Base-by-base conservation (phyloP, 352 stramenopile genomes). In the Salisapilia sapeloensis region DNA sequence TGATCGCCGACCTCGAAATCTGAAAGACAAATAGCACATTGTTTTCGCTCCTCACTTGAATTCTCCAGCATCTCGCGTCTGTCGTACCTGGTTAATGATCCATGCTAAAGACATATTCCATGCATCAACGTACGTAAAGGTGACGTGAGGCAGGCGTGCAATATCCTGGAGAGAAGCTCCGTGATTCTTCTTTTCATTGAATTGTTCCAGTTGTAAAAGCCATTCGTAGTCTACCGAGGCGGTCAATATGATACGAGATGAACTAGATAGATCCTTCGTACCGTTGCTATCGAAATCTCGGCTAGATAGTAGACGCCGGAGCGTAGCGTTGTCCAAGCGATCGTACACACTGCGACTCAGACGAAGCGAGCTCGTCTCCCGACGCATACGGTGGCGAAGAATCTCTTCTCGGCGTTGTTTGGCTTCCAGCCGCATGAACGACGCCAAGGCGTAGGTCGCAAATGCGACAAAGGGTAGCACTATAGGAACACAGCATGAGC, bases 21-120 rank as follows among this genome's bases (percentile, higher is more conserved):
- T n/a, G 44, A 47, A 15, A 86, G 52, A 45, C 70, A 90, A 31
- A 90, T 60, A 2, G 64, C 55, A 40, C 74, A 86, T 25, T 40
- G 56, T 7, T 56, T 36, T 25, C 56, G 48, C 43, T 79, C 17
- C 7, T 48, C 38, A 4, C 45, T 67, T 9, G 60, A 49, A 6
- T 56, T 48, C 15, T 64, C 22, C 14, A 79, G 34, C 60, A 89
- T 84, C 17, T 50, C 44, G 30, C 76, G 53, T 1, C 72, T 87
- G 29, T n/a, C 38, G 20, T 18, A 21, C 1, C 4, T n/a, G 13
- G 30, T 10, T 27, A 6, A 18, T 33, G 14, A 29, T 39, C 14
- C 15, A 17, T 27, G 11, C 26, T 17, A 33, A 31, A 38, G 22
- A 27, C 6, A 49, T n/a, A 17, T 11, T 26, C 30, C 10, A 51